Percentiles rank a stretch among this genome's conserved stretches.
Evolutionary conservation across 768 basidiomycete genomes (phyloP).

Genomic region (Sporobolomyces pararoseus): DNA sequence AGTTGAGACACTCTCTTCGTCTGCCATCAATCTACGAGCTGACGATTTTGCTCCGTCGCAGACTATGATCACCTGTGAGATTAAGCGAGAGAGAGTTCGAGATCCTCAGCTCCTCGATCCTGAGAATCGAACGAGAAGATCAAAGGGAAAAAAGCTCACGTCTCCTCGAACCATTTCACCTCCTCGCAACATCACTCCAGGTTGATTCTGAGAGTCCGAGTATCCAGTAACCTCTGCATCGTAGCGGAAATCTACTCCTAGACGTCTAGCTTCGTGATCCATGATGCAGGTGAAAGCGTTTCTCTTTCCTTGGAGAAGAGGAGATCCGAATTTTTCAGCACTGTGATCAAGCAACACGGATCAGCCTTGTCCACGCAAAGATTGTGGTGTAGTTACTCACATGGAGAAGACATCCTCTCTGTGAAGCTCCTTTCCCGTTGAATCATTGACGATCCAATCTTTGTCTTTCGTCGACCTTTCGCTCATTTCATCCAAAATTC

Average conservation of each 20-base stretch:
- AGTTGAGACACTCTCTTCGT: neutral
- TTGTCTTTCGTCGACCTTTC: neutral
- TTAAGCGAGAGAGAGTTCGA: too few species aligned
- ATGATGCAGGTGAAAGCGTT: conserved; percentile 27
- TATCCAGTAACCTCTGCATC: conserved; percentile 16
- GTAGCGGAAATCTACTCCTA: conserved; percentile 21
- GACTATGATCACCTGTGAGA: conserved; percentile 23
- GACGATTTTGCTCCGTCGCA: conserved; percentile 34
- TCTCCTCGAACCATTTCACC: conserved; percentile 12
- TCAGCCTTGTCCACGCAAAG: too few species aligned
- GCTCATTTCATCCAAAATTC: conserved; percentile 28
- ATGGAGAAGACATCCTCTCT: neutral
- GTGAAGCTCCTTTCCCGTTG: neutral
- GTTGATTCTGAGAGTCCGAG: conserved; percentile 20
- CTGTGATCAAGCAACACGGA: neutral
- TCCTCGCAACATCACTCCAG: neutral
- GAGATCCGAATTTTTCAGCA: conserved; percentile 2
- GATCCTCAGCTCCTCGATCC: too few species aligned
- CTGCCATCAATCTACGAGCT: conserved; percentile 5
- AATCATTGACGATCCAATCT: conserved; percentile 26
- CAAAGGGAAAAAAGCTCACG: neutral
- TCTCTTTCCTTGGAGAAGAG: conserved; percentile 23
- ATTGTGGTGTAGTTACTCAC: conserved; percentile 2
- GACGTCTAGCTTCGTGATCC: conserved; percentile 20
- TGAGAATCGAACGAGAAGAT: neutral